Evolutionary conservation across 2,329 filamentous ascomycete species (phyloP).

Genomic region (Keithomyces neogunnii): DNA sequence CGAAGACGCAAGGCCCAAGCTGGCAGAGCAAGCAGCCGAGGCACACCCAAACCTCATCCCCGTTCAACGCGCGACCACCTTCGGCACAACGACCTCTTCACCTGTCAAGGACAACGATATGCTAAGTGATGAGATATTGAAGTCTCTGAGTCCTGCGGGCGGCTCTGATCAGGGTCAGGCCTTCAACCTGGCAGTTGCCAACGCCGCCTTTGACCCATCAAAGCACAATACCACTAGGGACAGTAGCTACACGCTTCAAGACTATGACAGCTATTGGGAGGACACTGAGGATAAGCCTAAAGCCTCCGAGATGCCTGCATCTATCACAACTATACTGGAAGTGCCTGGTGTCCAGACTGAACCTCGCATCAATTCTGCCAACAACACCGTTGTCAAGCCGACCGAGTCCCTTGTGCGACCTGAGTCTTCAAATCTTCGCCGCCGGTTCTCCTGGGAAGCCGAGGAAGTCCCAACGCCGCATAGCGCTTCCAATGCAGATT

Average conservation of each 20-base stretch:
- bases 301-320: background rate
- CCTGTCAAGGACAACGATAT: slow-evolving; percentile 62
- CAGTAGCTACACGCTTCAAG: slow-evolving; percentile 55
- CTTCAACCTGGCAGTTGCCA: slow-evolving; percentile 9
- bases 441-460: slow-evolving; percentile 31
- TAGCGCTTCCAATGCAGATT: background rate
- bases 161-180: slow-evolving; percentile 9
- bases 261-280: slow-evolving; percentile 62
- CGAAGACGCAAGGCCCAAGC: slow-evolving; percentile 25
- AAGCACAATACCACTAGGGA: slow-evolving; percentile 29
- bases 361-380: background rate
- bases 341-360: background rate
- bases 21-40: slow-evolving; percentile 6
- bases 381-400: background rate
- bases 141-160: slow-evolving; percentile 50
- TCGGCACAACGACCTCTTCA: slow-evolving; percentile 41
- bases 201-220: slow-evolving; percentile 12
- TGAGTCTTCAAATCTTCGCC: slow-evolving; percentile 12
- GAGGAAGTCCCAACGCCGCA: slow-evolving; percentile 10
- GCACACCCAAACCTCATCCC: slow-evolving; percentile 23
- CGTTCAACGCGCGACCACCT: slow-evolving; percentile 33
- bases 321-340: background rate
- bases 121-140: slow-evolving; percentile 66
- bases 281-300: slow-evolving; percentile 20
- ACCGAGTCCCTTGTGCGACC: slow-evolving; percentile 3